phyloP scores from a whole-genome alignment of 768 basidiomycete species.

The Mycena albidolilacea region DNA sequence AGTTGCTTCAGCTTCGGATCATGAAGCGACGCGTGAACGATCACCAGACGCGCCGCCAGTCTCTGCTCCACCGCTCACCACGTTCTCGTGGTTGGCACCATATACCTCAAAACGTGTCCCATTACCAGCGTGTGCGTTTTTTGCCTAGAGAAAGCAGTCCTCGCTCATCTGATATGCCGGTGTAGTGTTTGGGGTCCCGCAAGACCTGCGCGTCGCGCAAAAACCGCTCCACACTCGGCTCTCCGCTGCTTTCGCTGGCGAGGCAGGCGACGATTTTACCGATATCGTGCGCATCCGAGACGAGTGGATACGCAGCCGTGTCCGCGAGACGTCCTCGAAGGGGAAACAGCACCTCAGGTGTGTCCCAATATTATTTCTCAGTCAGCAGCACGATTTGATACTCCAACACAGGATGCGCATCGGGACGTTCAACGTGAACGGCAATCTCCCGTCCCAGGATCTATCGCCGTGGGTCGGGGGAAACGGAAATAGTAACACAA shows the following conservation, averaged over 20 bases:
- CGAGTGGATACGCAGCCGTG: conserved; percentile 71
- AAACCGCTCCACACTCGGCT: conserved; percentile 68
- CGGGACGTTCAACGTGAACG: conserved; percentile 91
- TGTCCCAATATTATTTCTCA: conserved; percentile 14
- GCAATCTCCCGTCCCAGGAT: conserved; percentile 80
- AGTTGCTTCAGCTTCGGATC: conserved; percentile 19
- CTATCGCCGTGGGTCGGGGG: conserved; percentile 74
- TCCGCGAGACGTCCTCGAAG: conserved; percentile 53
- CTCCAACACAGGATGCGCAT: conserved; percentile 66
- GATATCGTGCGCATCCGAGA: conserved; percentile 75
- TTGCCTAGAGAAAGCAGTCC: no score
- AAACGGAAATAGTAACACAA: not conserved
- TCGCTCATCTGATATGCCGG: not conserved
- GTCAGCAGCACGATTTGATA: not conserved
- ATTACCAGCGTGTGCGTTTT: conserved; percentile 47
- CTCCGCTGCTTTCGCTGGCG: conserved; percentile 74
- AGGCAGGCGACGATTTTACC: conserved; percentile 69
- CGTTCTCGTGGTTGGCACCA: conserved; percentile 63
- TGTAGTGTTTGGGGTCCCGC: conserved; percentile 58
- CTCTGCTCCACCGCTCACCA: conserved; percentile 50
- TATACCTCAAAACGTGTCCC: conserved; percentile 52
- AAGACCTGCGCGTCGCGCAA: conserved; percentile 68
- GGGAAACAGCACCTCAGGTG: conserved; percentile 53
- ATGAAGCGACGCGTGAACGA: not conserved
- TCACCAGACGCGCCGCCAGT: conserved; percentile 27